Percentiles rank a stretch among this genome's conserved stretches.
Conservation (phyloP, 208 protist genomes). For the Borovskyia barvae region DNA sequence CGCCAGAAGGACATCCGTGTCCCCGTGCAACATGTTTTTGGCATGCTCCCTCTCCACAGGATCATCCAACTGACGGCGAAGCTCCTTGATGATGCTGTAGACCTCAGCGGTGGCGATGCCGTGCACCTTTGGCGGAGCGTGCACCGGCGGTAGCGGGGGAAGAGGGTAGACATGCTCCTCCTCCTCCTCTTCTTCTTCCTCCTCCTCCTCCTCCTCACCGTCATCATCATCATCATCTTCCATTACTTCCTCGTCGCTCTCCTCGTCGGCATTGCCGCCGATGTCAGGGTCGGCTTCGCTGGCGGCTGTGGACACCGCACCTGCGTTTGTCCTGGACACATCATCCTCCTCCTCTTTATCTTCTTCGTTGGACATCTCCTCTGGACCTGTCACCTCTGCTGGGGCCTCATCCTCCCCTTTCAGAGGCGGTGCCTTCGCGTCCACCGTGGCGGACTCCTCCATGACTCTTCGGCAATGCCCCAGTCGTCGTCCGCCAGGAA, state of each 20-base stretch:
- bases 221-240: constrained; percentile 9
- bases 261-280: not conserved
- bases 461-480: no score
- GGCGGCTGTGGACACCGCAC: constrained; percentile 1
- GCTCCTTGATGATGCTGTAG: constrained; percentile 70
- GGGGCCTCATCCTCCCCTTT: not conserved
- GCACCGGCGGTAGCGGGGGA: constrained; percentile 56
- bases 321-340: not conserved
- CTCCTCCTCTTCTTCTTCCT: constrained; percentile 39
- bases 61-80: constrained; percentile 62
- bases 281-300: constrained; percentile 1
- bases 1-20: constrained; percentile 58
- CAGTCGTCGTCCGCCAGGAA: no score
- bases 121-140: constrained; percentile 41
- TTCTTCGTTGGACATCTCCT: constrained; percentile 15
- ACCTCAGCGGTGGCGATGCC: constrained; percentile 53
- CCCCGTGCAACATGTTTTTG: constrained; percentile 54
- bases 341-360: constrained; percentile 22
- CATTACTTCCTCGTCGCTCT: constrained; percentile 17
- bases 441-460: not conserved
- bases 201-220: constrained; percentile 27
- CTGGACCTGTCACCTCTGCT: constrained; percentile 1
- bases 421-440: not conserved
- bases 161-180: constrained; percentile 31
- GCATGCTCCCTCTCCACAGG: constrained; percentile 45